These are phyloP conservation scores for Paramecium biaurelia DNA, from an alignment of 73 alveolate genomes.

Conservation along the genomic window DNA sequence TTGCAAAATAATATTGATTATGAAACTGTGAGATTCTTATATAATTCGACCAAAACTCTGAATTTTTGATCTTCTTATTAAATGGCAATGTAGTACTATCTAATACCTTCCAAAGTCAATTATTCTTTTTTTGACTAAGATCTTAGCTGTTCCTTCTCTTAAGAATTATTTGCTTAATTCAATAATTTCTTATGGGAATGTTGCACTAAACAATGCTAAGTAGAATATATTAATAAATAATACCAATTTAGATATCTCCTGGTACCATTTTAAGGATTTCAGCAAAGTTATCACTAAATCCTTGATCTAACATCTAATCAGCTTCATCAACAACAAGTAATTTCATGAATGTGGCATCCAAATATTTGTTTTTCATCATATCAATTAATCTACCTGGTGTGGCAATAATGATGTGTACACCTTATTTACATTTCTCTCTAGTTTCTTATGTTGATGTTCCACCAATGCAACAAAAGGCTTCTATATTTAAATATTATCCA, in stretches of 20 bases:
- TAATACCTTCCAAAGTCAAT: constrained; percentile 88
- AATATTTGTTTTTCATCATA: constrained; percentile 86
- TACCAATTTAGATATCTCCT: constrained; percentile 76
- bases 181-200: constrained; percentile 85
- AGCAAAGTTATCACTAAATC: constrained; percentile 92
- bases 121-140: constrained; percentile 87
- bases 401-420: constrained; percentile 91
- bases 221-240: background rate
- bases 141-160: constrained; percentile 84
- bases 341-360: constrained; percentile 74
- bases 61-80: constrained; percentile 90
- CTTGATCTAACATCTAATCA: constrained; percentile 97
- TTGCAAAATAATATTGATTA: constrained; percentile 83
- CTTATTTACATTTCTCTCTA: constrained; percentile 79
- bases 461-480: constrained; percentile 90
- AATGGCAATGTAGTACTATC: constrained; percentile 88
- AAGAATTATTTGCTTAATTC: constrained; percentile 79
- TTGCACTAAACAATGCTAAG: constrained; percentile 85
- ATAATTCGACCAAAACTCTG: constrained; percentile 85
- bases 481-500: constrained; percentile 84
- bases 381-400: constrained; percentile 97
- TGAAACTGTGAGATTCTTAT: constrained; percentile 86
- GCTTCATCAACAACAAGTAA: constrained; percentile 97
- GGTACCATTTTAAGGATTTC: constrained; percentile 91
- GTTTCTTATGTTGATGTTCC: constrained; percentile 93